phyloP scores from a whole-genome alignment of 768 basidiomycete species.

The Pulveroboletus sp. region DNA sequence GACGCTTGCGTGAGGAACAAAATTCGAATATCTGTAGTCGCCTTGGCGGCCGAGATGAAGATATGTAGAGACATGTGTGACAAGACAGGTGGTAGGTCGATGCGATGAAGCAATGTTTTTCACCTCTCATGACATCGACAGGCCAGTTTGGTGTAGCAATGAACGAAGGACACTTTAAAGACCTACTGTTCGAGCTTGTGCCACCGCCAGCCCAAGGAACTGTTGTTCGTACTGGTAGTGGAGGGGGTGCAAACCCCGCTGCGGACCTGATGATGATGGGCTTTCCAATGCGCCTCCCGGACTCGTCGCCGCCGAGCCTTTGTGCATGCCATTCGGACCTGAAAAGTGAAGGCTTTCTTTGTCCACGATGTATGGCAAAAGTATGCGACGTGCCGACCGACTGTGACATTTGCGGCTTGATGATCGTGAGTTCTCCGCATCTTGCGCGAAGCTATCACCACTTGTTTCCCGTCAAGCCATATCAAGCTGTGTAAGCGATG shows the following conservation, averaged over 20 bases:
- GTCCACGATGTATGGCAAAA: slow-evolving; percentile 89
- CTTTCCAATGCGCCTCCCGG: slow-evolving; percentile 89
- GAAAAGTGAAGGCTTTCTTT: slow-evolving; percentile 90
- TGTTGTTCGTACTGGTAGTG: slow-evolving; percentile 42
- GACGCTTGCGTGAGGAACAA: slow-evolving; percentile 76
- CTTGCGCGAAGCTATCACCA: slow-evolving; percentile 94
- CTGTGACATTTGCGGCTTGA: slow-evolving; percentile 93
- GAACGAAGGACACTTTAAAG: slow-evolving; percentile 96
- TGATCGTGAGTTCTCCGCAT: slow-evolving; percentile 98
- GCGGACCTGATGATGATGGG: slow-evolving; percentile 99
- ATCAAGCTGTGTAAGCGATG: slow-evolving; percentile 69
- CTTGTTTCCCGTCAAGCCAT: slow-evolving; percentile 90
- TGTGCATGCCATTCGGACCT: slow-evolving; percentile 94
- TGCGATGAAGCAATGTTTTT: neutral
- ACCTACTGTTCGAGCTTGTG: slow-evolving; percentile 91
- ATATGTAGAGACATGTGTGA: slow-evolving; percentile 90
- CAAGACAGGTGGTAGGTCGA: slow-evolving; percentile 74
- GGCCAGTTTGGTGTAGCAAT: slow-evolving; percentile 94
- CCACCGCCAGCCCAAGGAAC: slow-evolving; percentile 86
- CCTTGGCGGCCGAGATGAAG: slow-evolving; percentile 97
- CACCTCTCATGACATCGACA: slow-evolving; percentile 27
- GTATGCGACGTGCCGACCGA: slow-evolving; percentile 98
- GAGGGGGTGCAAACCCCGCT: slow-evolving; percentile 50
- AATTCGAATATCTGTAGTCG: slow-evolving; percentile 89
- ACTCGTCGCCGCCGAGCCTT: slow-evolving; percentile 73